Evolutionary conservation across 768 basidiomycete genomes (phyloP), one percentile per base, ranked within the genome.

Genomic region (Boletellus emodensis): DNA sequence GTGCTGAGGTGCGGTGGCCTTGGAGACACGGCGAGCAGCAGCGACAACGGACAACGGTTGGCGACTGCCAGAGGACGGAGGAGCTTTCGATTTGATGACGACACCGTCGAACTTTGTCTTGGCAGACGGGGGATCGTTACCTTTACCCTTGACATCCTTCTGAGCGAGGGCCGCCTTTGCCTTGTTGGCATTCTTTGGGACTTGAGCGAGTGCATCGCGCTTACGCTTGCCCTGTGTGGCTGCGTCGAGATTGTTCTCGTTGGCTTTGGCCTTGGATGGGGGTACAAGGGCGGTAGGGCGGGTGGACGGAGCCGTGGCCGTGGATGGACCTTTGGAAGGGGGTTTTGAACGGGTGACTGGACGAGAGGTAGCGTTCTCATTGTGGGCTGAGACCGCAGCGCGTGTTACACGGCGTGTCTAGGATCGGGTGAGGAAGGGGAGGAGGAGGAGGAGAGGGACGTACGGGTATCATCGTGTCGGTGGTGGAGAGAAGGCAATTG

Each of bases 151-250:
- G 46, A 52, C 56, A n/a, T 61, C 63, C 46, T 60, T 61, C 7
- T 60, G 47, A 0, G 53, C 62, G 34, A 76, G 78, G 39, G 61
- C 50, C 40, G 6, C 24, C 24, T 24, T 24, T 24, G 75, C 57
- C 52, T 64, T 69, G 50, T 57, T 62, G 33, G 67, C 75, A 59
- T 80, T 82, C 60, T 83, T 82, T 3, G 73, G 72, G 39, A 90
- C 84, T 62, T 91, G 90, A 14, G 80, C 79, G 37, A 91, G 73
- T 0, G 83, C 87, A 43, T 84, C 83, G 17, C 89, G 84, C 66
- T 90, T 90, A 48, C 87, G 79, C 64, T 88, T 88, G 32, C 77
- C 80, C 40, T 76, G 76, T 3, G 73, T 71, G 17, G 72, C 67
- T 13, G 71, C 69, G 38, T 84, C 80, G 18, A 66, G 59, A 54